These are phyloP conservation scores for Acephala macrosclerotiorum DNA, from an alignment of 2,329 filamentous ascomycete species.

Conservation along the genomic window DNA sequence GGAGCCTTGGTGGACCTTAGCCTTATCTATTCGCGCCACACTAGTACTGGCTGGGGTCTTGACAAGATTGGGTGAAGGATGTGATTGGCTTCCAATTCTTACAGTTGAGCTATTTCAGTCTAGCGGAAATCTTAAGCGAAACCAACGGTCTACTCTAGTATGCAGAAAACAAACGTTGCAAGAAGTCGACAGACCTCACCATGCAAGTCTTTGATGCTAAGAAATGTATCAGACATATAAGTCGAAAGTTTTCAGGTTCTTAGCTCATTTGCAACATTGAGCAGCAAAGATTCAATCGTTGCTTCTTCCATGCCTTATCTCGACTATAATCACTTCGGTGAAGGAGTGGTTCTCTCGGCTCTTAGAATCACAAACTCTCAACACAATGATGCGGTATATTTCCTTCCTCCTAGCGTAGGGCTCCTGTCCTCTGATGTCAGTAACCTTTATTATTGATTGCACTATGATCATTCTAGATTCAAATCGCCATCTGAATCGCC, in stretches of 20 bases:
- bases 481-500: neutral
- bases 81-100: neutral
- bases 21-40: neutral
- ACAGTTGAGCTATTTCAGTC: neutral
- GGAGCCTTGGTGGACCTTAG: neutral
- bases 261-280: neutral
- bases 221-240: neutral
- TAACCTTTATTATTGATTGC: neutral
- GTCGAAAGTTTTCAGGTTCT: neutral
- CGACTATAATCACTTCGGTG: neutral
- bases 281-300: neutral
- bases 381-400: neutral
- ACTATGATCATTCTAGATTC: too few relatives aligned
- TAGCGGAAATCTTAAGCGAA: neutral
- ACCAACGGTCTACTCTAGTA: neutral
- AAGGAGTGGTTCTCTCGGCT: neutral
- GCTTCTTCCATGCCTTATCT: neutral
- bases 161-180: neutral
- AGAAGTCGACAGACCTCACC: neutral
- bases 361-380: neutral
- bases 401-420: neutral
- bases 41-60: neutral
- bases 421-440: neutral
- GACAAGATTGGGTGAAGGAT: neutral
- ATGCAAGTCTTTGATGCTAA: neutral